phyloP scores from a whole-genome alignment of 1,284 basidiomycete genomes.

The Cutaneotrichosporon sp. region DNA sequence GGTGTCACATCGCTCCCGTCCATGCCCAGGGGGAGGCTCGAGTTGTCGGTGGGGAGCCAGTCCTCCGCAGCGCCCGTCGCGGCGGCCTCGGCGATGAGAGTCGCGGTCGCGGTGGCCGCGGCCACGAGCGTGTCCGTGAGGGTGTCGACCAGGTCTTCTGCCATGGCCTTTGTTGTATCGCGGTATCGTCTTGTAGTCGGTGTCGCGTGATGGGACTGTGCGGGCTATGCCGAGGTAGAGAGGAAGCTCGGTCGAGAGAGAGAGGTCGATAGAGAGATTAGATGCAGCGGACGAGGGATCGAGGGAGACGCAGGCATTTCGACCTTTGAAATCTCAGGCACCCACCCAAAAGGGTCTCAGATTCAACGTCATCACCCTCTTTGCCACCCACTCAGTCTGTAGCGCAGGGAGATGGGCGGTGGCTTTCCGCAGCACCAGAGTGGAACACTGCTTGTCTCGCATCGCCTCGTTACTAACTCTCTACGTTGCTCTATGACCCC shows the following conservation, averaged over 20 bases:
- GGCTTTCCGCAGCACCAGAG: neutral
- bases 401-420: no score
- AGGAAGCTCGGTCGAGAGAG: neutral
- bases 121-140: constrained; percentile 16
- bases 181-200: neutral
- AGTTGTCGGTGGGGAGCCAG: neutral
- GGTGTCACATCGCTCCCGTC: constrained; percentile 14
- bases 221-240: neutral
- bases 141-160: constrained; percentile 7
- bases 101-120: constrained; percentile 8
- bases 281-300: no score
- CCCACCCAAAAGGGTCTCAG: neutral
- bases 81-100: constrained; percentile 1
- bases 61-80: neutral
- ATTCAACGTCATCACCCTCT: neutral
- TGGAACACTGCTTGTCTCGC: no score
- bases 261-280: neutral
- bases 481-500: no score
- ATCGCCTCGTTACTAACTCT: no score
- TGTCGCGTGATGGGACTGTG: neutral
- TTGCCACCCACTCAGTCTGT: neutral
- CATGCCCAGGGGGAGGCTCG: constrained; percentile 13
- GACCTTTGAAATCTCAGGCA: neutral
- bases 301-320: neutral
- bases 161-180: neutral